Conservation (phyloP, 345 rosid species). For the Dimocarpus longan region DNA sequence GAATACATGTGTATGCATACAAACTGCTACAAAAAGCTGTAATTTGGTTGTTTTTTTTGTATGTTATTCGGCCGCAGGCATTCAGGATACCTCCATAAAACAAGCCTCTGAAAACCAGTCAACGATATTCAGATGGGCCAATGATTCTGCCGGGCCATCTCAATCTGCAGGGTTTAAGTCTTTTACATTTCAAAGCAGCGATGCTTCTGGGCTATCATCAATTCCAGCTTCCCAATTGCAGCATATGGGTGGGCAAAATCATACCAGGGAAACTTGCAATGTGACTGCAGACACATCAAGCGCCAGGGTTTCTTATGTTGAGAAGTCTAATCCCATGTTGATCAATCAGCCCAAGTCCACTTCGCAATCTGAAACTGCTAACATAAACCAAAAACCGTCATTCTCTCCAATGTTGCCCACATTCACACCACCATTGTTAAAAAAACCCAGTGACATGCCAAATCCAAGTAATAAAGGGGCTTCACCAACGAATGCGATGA, state of each 20-base stretch:
- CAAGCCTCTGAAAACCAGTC: slow-evolving; percentile 44
- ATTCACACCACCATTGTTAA: slow-evolving; percentile 30
- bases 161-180: slow-evolving; percentile 35
- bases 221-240: slow-evolving; percentile 37
- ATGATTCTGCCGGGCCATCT: slow-evolving; percentile 30
- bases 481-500: slow-evolving; percentile 27
- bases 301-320: slow-evolving; percentile 32
- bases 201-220: slow-evolving; percentile 34
- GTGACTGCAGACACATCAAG: slow-evolving; percentile 33
- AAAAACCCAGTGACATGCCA: slow-evolving; percentile 40
- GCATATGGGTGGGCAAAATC: slow-evolving; percentile 28
- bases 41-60: slow-evolving; percentile 25
- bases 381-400: slow-evolving; percentile 31
- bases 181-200: slow-evolving; percentile 35
- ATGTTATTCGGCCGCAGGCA: slow-evolving; percentile 41
- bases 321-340: slow-evolving; percentile 34
- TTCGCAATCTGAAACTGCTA: slow-evolving; percentile 39
- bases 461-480: slow-evolving; percentile 34
- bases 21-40: slow-evolving; percentile 4
- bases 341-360: slow-evolving; percentile 37
- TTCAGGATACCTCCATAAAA: slow-evolving; percentile 35
- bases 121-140: slow-evolving; percentile 40
- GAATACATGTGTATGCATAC: background rate
- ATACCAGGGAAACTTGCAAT: slow-evolving; percentile 29
- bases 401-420: slow-evolving; percentile 25